Conservation (phyloP, 176 grass and related monocot species). For the Elaeis guineensis region DNA sequence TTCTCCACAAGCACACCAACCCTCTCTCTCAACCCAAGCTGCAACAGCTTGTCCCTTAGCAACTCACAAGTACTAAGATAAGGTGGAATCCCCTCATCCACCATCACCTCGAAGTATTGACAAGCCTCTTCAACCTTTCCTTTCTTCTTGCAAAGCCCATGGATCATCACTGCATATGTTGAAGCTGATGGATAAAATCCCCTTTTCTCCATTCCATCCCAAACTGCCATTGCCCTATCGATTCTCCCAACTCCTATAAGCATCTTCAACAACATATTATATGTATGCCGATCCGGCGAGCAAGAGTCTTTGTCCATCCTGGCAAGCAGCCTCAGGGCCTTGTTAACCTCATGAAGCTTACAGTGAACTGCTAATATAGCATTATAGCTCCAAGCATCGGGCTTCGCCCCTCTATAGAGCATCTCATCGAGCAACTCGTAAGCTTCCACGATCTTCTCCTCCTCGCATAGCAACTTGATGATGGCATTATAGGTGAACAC, state of each 20-base stretch:
- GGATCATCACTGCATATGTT: constrained; percentile 79
- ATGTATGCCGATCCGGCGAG: constrained; percentile 47
- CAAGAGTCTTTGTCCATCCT: constrained; percentile 71
- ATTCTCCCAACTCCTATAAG: constrained; percentile 54
- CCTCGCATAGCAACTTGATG: constrained; percentile 49
- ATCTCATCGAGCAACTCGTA: constrained; percentile 81
- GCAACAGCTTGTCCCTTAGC: constrained; percentile 58
- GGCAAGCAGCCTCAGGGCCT: constrained; percentile 49
- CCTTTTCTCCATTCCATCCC: constrained; percentile 79
- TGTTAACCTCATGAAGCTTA: constrained; percentile 68
- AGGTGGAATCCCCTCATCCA: constrained; percentile 80
- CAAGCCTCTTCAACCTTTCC: constrained; percentile 65
- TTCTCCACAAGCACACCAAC: constrained; percentile 43
- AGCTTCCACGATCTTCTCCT: constrained; percentile 55
- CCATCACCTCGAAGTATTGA: constrained; percentile 80
- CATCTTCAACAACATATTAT: constrained; percentile 90
- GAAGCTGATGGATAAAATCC: constrained; percentile 56
- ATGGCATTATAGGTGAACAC: constrained; percentile 75
- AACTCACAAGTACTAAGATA: constrained; percentile 66
- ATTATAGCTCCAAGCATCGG: constrained; percentile 82
- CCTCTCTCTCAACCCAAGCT: constrained; percentile 43
- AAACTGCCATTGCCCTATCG: constrained; percentile 57
- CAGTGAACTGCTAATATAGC: constrained; percentile 58
- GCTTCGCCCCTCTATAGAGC: constrained; percentile 32
- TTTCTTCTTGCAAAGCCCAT: constrained; percentile 74